Evolutionary conservation across 176 grass and related monocot species (phyloP).

Genomic region (Rhynchospora breviuscula): DNA sequence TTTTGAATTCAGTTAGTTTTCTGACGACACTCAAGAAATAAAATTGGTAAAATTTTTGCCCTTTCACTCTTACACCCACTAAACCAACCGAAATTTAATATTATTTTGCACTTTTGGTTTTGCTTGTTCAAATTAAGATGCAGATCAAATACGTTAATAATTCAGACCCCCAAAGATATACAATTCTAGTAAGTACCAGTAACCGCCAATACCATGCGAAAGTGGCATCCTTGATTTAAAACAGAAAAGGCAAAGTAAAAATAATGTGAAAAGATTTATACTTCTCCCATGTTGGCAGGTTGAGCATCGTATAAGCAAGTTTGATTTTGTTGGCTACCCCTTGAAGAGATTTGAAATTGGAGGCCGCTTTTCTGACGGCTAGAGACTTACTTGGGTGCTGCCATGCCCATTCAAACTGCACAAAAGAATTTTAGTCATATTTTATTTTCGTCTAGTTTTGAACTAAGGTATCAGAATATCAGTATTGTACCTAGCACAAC

Average conservation of each 20-base stretch:
- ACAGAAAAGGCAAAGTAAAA: neutral
- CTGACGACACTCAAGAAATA: neutral
- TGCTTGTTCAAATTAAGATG: neutral
- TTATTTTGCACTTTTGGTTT: neutral
- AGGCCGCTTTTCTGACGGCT: slow-evolving; percentile 75
- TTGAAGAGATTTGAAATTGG: slow-evolving; percentile 70
- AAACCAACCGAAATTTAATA: neutral
- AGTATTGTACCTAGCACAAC: neutral
- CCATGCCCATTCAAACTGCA: slow-evolving; percentile 99
- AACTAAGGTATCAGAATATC: neutral
- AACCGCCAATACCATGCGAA: neutral
- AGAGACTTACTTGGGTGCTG: slow-evolving; percentile 77
- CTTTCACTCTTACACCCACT: neutral
- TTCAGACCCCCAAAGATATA: neutral
- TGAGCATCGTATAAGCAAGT: slow-evolving; percentile 85
- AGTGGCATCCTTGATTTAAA: neutral
- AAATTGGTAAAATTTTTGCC: neutral
- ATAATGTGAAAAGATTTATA: slow-evolving; percentile 21
- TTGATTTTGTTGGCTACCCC: slow-evolving; percentile 84
- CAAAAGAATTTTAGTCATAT: neutral
- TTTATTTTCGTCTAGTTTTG: no score
- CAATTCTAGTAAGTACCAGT: neutral
- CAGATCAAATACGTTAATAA: neutral
- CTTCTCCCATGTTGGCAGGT: slow-evolving; percentile 83
- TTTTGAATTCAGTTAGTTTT: neutral